Base-by-base conservation (phyloP, 306 rosid species). In the Spatholobus suberectus region DNA sequence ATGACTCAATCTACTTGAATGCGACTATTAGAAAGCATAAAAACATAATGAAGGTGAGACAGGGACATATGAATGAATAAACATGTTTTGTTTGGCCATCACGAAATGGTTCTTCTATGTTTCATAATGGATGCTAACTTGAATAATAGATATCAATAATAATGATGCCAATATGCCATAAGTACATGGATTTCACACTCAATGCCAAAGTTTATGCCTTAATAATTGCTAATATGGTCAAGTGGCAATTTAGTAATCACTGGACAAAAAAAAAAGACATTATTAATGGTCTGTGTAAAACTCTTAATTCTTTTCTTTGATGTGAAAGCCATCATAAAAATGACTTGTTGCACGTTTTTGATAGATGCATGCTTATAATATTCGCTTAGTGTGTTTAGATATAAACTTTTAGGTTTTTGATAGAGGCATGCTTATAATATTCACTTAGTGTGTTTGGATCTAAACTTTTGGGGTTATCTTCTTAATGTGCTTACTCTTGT, bases 81-180 rank as follows among this genome's bases (percentile, higher is more conserved):
- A 41, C 74, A 69, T 69, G 54, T 41, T 20, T 69, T 69, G 54
- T 41, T 69, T 69, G 54, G 20, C 6, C 14, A 69, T 41, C 34
- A 66, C 27, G 1, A 10, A 67, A 38, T 66, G 72, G 0, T 66
- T 59, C 37, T 12, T 37, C 6, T 43, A 44, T 70, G 40, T 44
- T 27, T 71, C 43, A 70, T 44, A 15, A 46, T 26, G n/a, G n/a
- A n/a, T n/a, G 23, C 7, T 70, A 24, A 44, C 58, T 70, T 69
- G 17, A 70, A 71, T 71, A 23, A 70, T 70, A 43, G 38, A 43
- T 12, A 43, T 71, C 38, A 24, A 59, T 26, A 26, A 71, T 49
- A 18, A 27, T n/a, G 2, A 73, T 70, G 38, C 1, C 10, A 70
- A 21, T 70, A 13, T 15, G 24, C 18, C 37, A 46, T 26, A 27